Percentiles rank a stretch among this genome's conserved stretches.
Evolutionary conservation across 1,284 basidiomycete species (phyloP).

Genomic region (Sparassis latifolia): DNA sequence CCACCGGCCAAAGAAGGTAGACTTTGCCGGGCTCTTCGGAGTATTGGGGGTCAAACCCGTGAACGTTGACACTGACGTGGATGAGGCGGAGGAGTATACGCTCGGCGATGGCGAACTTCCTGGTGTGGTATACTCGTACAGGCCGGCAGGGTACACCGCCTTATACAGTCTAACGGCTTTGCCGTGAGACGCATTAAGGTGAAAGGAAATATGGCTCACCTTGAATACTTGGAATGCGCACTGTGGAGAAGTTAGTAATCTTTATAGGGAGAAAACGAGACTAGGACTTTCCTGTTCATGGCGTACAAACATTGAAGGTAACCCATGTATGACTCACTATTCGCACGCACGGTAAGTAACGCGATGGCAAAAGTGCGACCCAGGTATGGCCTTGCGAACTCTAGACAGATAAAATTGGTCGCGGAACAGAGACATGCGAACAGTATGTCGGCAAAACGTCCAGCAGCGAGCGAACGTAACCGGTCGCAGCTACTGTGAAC

Average conservation of each 20-base stretch:
- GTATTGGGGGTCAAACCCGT: background rate
- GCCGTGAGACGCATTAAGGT: background rate
- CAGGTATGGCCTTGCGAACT: background rate
- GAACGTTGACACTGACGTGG: conserved; percentile 14
- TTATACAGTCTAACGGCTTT: conserved; percentile 52
- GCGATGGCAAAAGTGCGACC: background rate
- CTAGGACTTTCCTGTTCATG: conserved; percentile 46
- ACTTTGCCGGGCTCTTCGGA: conserved; percentile 10
- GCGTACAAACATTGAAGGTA: conserved; percentile 74
- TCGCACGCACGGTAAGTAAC: background rate
- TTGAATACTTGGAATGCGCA: conserved; percentile 69
- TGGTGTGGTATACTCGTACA: conserved; percentile 47
- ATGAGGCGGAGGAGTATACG: conserved; percentile 26
- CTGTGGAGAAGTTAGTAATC: conserved; percentile 25
- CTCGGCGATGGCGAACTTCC: conserved; percentile 32
- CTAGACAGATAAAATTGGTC: no score
- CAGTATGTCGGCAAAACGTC: no score
- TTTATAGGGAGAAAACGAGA: background rate
- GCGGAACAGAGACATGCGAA: no score
- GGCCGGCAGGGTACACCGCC: conserved; percentile 61
- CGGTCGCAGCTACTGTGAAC: no score
- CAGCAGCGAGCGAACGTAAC: no score
- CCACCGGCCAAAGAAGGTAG: conserved; percentile 36
- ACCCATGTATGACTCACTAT: conserved; percentile 70
- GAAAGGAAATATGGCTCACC: conserved; percentile 31